Evolutionary conservation across 1,284 basidiomycete genomes (phyloP), one percentile per base, ranked within the genome.

Genomic region (Malassezia brasiliensis): DNA sequence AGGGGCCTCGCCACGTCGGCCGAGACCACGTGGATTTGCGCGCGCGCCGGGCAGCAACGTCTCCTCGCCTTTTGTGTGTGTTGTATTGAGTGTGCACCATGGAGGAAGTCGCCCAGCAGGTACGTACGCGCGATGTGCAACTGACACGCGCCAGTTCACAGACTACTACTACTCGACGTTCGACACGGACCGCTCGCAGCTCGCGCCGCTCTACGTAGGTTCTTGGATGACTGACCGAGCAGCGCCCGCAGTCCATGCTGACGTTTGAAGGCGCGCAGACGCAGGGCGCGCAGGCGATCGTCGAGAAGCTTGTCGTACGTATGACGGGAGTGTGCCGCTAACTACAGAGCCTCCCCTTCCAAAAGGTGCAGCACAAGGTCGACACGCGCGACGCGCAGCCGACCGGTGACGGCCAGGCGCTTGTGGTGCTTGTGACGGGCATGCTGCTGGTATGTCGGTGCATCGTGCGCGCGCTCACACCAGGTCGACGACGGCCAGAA

Each of bases 341-440:
- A 38, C 49, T 19, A n/a, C 63, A 96, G 89, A 68, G 69, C 48
- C 80, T 96, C 37, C 87, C 89, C 4, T 94, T 96, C 79, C 39
- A 76, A 49, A 85, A 83, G 67, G 89, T 96, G 39, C 77, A 79
- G 63, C 93, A 96, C 81, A 83, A 84, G 59, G 81, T 96, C 66
- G 79, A 83, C 22, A 96, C 90, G 6, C 78, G 84, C 53, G 91
- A 96, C 75, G 87, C 85, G 12, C 93, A 96, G 76, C 91, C 91
- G 6, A 87, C 89, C 1, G 83, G 82, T 5, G 73, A 77, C 17
- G 75, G 81, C 12, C 80, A 83, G 8, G 84, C 83, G 62, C 77
- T 96, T 60, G 78, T 94, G 54, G 88, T 96, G 53, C 83, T 84
- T 70, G 88, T 96, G 36, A 96, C 90, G 25, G 93, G 93, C 10